These are phyloP conservation scores for Spergularia marina DNA, from an alignment of 148 eudicot genomes.

Conservation along the genomic window DNA sequence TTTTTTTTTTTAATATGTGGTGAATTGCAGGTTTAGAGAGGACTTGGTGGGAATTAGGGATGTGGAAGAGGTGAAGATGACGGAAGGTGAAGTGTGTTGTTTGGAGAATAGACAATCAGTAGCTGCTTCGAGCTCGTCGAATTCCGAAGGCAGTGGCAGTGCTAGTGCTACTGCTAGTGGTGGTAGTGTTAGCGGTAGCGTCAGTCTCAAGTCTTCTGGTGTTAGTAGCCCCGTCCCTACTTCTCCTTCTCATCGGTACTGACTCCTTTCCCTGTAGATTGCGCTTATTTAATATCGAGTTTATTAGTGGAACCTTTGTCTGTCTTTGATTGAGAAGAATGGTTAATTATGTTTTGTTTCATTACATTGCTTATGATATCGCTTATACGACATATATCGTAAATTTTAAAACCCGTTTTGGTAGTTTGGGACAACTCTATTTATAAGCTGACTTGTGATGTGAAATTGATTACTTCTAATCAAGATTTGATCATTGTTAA, in stretches of 20 bases:
- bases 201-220: conserved; percentile 60
- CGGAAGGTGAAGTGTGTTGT: conserved; percentile 55
- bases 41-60: conserved; percentile 29
- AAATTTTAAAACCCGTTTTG: background rate
- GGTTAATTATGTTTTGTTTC: background rate
- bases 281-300: background rate
- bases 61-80: conserved; percentile 41
- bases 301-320: background rate
- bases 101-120: conserved; percentile 75
- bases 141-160: conserved; percentile 60
- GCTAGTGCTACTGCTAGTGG: conserved; percentile 27
- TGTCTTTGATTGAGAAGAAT: background rate
- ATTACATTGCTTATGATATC: background rate
- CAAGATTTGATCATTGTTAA: background rate
- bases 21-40: background rate
- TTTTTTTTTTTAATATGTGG: background rate
- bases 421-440: too few species aligned
- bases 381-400: background rate
- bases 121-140: conserved; percentile 68
- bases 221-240: conserved; percentile 57
- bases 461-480: background rate
- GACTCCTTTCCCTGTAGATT: background rate
- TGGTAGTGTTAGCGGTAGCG: conserved; percentile 36
- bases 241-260: conserved; percentile 75
- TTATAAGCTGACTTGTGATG: background rate